These are phyloP conservation scores for Phellinidium pouzarii DNA, from an alignment of 1,284 basidiomycete genomes.

Conservation along the genomic window DNA sequence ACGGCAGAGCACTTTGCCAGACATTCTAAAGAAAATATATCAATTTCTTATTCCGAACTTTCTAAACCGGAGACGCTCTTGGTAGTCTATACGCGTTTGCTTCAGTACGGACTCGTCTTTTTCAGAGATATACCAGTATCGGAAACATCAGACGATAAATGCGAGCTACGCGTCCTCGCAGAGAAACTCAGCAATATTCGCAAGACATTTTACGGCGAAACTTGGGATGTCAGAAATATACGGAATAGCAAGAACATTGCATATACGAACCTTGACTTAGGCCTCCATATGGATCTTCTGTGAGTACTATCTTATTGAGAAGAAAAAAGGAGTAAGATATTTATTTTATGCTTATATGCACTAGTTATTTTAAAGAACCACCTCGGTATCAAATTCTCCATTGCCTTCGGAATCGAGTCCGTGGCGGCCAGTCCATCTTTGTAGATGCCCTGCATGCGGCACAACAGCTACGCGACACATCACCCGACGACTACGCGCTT, in stretches of 20 bases:
- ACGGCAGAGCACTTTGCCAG: constrained; percentile 30
- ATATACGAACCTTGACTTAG: constrained; percentile 88
- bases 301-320: constrained; percentile 44
- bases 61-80: constrained; percentile 38
- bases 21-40: constrained; percentile 24
- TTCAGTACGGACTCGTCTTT: constrained; percentile 50
- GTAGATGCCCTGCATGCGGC: constrained; percentile 79
- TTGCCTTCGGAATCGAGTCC: constrained; percentile 77
- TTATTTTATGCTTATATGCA: constrained; percentile 9
- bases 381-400: constrained; percentile 91
- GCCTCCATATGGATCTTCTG: constrained; percentile 90
- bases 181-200: constrained; percentile 70
- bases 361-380: constrained; percentile 82
- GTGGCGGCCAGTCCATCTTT: constrained; percentile 84
- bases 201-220: constrained; percentile 84
- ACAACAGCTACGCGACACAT: constrained; percentile 40
- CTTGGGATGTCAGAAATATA: constrained; percentile 87
- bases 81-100: constrained; percentile 48
- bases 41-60: constrained; percentile 44
- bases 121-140: constrained; percentile 52
- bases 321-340: neutral
- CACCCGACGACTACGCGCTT: constrained; percentile 51
- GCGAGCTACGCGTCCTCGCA: constrained; percentile 64
- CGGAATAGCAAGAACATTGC: constrained; percentile 84
- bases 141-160: constrained; percentile 46